These are phyloP conservation scores for Diplodia mutila DNA, from an alignment of 2,329 filamentous ascomycete genomes.

Conservation along the genomic window DNA sequence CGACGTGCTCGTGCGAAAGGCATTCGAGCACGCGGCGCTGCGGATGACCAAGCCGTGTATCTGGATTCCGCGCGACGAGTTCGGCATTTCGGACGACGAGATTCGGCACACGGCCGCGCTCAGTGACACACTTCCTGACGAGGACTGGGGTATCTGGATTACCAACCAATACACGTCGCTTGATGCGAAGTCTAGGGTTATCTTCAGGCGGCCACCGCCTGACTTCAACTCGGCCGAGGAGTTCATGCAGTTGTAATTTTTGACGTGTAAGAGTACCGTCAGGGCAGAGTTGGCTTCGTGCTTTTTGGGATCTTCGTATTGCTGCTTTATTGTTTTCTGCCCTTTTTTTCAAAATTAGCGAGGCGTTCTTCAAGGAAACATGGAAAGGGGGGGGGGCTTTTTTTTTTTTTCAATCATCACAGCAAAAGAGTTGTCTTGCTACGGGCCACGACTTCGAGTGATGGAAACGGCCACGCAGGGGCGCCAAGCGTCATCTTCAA, in stretches of 20 bases:
- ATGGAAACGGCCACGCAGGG: not conserved
- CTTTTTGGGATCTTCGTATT: not conserved
- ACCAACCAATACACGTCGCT: slow-evolving; percentile 90
- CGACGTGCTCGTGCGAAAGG: slow-evolving; percentile 80
- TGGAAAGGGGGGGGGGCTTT: not conserved
- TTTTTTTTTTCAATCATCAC: not conserved
- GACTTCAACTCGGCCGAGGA: slow-evolving; percentile 51
- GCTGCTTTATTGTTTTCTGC: not conserved
- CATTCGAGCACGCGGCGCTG: slow-evolving; percentile 88
- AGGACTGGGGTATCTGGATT: slow-evolving; percentile 82
- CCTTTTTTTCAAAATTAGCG: not conserved
- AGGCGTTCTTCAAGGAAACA: not conserved
- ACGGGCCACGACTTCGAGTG: not conserved
- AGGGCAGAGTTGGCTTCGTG: not conserved
- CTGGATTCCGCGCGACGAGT: slow-evolving; percentile 90
- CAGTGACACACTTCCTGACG: slow-evolving; percentile 60
- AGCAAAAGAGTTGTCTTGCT: not conserved
- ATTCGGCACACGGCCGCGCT: slow-evolving; percentile 55
- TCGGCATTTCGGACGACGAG: slow-evolving; percentile 92
- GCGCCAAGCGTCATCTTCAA: not conserved
- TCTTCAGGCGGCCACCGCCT: slow-evolving; percentile 83
- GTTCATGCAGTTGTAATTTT: slow-evolving; percentile 24
- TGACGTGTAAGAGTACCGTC: not conserved
- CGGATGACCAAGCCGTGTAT: slow-evolving; percentile 83
- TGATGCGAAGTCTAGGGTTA: slow-evolving; percentile 78